Evolutionary conservation across 768 basidiomycete genomes (phyloP).

Genomic region (Termitomyces sp.): DNA sequence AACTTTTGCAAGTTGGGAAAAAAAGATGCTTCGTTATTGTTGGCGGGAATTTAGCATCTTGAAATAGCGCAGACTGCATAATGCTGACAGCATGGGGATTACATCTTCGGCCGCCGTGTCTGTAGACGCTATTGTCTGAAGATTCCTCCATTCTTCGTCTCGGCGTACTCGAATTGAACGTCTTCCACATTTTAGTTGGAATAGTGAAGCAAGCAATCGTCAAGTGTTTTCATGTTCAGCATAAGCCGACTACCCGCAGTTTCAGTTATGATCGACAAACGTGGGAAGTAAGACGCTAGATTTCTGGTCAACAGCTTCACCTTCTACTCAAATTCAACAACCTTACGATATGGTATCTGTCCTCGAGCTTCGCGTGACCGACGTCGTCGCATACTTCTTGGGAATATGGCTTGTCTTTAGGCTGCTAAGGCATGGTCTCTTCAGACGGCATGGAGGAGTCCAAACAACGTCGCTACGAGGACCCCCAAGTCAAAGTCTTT

Average conservation of each 20-base stretch:
- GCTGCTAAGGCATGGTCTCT: neutral
- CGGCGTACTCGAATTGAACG: neutral
- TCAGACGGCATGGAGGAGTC: neutral
- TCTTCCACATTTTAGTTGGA: neutral
- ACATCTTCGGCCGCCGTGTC: neutral
- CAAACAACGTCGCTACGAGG: conserved; percentile 32
- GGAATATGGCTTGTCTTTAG: conserved; percentile 2
- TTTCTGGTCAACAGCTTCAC: neutral
- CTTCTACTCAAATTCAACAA: neutral
- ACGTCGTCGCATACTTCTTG: conserved; percentile 3
- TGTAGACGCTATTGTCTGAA: neutral
- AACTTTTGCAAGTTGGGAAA: too few relatives aligned
- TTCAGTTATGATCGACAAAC: neutral
- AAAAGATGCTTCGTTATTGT: neutral
- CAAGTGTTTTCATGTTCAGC: neutral
- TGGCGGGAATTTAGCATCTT: neutral
- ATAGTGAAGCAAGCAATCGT: neutral
- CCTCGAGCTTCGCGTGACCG: conserved; percentile 2
- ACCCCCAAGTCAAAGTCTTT: conserved; percentile 32
- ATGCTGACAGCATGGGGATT: neutral
- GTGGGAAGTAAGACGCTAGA: neutral
- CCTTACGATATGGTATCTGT: neutral
- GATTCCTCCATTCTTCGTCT: neutral
- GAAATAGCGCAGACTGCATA: neutral
- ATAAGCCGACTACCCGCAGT: neutral